Evolutionary conservation across 2,329 filamentous ascomycete genomes (phyloP), one percentile per base, ranked within the genome.

Genomic region (Aspergillus melleus): DNA sequence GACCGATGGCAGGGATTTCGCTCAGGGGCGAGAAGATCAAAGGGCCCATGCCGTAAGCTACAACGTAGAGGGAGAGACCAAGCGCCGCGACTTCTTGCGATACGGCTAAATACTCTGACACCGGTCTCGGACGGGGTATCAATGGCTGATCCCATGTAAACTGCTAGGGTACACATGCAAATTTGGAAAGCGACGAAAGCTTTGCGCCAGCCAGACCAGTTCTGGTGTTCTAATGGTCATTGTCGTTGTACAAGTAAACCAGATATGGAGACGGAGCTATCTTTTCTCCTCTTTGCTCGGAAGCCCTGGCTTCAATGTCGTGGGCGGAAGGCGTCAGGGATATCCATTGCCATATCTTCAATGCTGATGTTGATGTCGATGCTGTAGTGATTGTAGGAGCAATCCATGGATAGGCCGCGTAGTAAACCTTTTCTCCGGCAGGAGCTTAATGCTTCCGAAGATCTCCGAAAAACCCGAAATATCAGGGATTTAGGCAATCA

Each of bases 1-100:
- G 81, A 2, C 89, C 88, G 49, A 90, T 83, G 50, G 80, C 72
- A 0, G 88, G 86, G 24, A 91, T 84, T 74, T 91, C 88, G 46
- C 80, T 84, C 36, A 90, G 75, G 0, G 88, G 88, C 0, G 85
- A 85, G 74, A 85, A 90, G 19, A 90, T 64, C 26, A 90, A 72
- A 1, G 88, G 87, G 0, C 87, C 87, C n/a, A 88, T 73, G 9
- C 87, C 87, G 62, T 86, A 64, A 20, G 56, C 62, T 50, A 65
- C 49, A 47, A 75, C 69, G 54, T 75, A 75, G 26, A 73, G 64
- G 16, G 72, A 66, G 22, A 75, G 62, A 19, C 69, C 70, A 6
- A 76, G 62, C 8, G 70, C 65, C 12, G 70, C 69, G 50, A 70
- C 68, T 5, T 64, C 61, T 10, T 69, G 52, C 14, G 61, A 63